A percentile compares a stretch with the other conserved stretches of the same genome.
Evolutionary conservation across 2,329 filamentous ascomycete genomes (phyloP).

Genomic region (Aureobasidium uvarum): DNA sequence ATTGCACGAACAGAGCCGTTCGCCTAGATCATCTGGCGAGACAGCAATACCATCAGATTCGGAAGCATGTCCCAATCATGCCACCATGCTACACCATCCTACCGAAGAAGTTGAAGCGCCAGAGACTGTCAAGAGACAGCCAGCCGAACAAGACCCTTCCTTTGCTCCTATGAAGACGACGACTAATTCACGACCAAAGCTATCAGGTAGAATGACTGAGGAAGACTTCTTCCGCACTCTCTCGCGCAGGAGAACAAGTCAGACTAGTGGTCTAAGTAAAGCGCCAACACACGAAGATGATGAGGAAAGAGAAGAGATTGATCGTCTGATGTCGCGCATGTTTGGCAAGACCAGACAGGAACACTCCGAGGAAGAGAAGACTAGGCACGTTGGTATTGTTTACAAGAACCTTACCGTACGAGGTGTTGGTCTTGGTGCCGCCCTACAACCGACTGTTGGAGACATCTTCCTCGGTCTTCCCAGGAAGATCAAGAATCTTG

Average conservation of each 20-base stretch:
- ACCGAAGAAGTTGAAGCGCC: constrained; percentile 30
- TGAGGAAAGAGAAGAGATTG: constrained; percentile 55
- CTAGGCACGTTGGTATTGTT: constrained; percentile 65
- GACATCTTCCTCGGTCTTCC: constrained; percentile 63
- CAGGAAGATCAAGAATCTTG: constrained; percentile 53
- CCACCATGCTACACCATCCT: constrained; percentile 25
- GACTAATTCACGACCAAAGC: constrained; percentile 13
- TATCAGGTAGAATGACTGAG: constrained; percentile 42
- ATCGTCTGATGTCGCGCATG: constrained; percentile 66
- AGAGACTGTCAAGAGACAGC: not conserved
- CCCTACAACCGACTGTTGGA: constrained; percentile 59
- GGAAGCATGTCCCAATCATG: not conserved
- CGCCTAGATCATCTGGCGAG: constrained; percentile 9
- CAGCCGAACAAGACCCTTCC: not conserved
- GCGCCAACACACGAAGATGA: constrained; percentile 29
- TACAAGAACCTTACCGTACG: constrained; percentile 65
- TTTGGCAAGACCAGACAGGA: constrained; percentile 64
- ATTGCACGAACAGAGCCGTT: not conserved
- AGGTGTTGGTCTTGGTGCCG: constrained; percentile 60
- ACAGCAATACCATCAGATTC: constrained; percentile 25
- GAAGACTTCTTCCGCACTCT: constrained; percentile 54
- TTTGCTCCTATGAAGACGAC: constrained; percentile 15
- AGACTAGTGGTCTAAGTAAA: constrained; percentile 34
- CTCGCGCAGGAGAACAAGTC: constrained; percentile 50
- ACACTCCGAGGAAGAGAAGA: constrained; percentile 67